Evolutionary conservation across 2,329 filamentous ascomycete genomes (phyloP).

Genomic region (Colletotrichum navitas): DNA sequence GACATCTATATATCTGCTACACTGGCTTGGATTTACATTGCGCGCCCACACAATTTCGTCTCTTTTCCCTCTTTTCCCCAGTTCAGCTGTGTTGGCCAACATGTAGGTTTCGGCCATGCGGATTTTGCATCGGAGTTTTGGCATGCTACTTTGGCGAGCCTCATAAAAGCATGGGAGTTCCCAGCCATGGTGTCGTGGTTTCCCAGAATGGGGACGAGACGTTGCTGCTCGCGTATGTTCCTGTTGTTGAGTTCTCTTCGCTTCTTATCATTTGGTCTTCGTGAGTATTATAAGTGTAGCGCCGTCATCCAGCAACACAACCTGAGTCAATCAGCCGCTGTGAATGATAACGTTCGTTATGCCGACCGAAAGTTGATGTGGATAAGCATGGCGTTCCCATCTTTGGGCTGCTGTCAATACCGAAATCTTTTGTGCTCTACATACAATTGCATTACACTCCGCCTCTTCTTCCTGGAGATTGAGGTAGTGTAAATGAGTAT

Average conservation of each 20-base stretch:
- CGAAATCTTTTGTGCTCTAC: not conserved
- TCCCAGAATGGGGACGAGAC: not conserved
- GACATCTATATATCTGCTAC: not conserved
- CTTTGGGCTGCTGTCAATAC: not conserved
- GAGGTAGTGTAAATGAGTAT: not conserved
- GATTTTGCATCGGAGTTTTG: no score
- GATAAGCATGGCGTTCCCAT: not conserved
- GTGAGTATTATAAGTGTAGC: not conserved
- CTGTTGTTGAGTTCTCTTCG: not conserved
- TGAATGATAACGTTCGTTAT: not conserved
- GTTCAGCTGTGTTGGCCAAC: not conserved
- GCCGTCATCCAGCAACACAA: not conserved
- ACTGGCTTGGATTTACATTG: not conserved
- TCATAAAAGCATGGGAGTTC: no score
- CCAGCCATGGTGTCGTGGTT: not conserved
- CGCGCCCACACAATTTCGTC: not conserved
- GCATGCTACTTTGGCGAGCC: not conserved
- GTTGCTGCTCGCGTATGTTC: not conserved
- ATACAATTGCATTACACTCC: not conserved
- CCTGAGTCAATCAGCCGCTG: not conserved
- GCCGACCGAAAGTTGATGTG: not conserved
- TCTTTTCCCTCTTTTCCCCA: not conserved
- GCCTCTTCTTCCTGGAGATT: no score
- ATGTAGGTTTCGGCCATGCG: not conserved
- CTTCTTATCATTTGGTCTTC: not conserved